Percentiles rank a stretch among this genome's conserved stretches.
Conservation (phyloP, 2,329 filamentous ascomycete genomes). For the Trichophyton equinum region DNA sequence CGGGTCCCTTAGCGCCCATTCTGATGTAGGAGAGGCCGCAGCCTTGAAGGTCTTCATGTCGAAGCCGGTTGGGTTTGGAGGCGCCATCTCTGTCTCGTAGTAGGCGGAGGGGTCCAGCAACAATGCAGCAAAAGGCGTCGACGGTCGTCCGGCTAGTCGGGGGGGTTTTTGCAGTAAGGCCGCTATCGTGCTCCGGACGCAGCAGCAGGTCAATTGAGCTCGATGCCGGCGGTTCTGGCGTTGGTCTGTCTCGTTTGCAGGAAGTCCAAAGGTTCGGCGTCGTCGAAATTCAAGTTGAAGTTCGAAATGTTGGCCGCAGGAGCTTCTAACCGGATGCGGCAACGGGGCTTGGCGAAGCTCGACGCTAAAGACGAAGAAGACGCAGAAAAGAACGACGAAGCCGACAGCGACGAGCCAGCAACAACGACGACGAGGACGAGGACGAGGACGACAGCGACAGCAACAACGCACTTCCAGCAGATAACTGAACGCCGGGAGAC, state of each 20-base stretch:
- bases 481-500: background rate
- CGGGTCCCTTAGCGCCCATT: constrained; percentile 42
- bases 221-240: background rate
- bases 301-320: background rate
- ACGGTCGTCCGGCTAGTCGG: background rate
- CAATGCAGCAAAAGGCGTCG: background rate
- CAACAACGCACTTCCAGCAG: background rate
- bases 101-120: constrained; percentile 7
- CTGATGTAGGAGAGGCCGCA: constrained; percentile 48
- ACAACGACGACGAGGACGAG: background rate
- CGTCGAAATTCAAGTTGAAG: background rate
- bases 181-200: background rate
- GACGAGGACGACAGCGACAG: background rate
- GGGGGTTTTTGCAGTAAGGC: background rate
- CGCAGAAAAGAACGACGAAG: background rate
- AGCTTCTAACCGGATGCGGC: background rate
- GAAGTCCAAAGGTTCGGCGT: background rate
- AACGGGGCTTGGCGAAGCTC: background rate
- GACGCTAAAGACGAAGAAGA: background rate
- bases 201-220: constrained; percentile 2
- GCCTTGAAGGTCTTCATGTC: constrained; percentile 68
- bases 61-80: constrained; percentile 77
- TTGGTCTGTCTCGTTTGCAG: background rate
- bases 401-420: background rate
- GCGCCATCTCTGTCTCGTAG: constrained; percentile 34